These are phyloP conservation scores for Mycocentrospora acerina DNA, from an alignment of 2,329 filamentous ascomycete species.

Conservation along the genomic window DNA sequence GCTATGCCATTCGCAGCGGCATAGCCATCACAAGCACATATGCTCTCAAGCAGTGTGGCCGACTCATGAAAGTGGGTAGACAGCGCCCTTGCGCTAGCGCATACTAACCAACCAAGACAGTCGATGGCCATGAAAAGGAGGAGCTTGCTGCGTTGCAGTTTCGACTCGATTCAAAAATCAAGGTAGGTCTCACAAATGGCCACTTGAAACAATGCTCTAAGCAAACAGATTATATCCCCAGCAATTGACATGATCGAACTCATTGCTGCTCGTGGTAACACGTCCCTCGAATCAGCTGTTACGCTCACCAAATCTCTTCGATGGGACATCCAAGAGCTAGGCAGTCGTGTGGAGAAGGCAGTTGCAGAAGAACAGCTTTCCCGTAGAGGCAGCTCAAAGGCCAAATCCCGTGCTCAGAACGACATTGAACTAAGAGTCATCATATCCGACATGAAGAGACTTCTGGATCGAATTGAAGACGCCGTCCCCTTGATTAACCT, in stretches of 20 bases:
- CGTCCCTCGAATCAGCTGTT: slow-evolving; percentile 80
- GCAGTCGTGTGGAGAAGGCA: slow-evolving; percentile 70
- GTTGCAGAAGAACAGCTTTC: slow-evolving; percentile 63
- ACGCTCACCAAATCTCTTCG: slow-evolving; percentile 79
- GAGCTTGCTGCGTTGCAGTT: slow-evolving; percentile 73
- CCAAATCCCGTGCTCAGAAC: slow-evolving; percentile 57
- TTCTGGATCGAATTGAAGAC: slow-evolving; percentile 81
- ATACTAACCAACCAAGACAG: slow-evolving; percentile 40
- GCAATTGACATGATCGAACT: slow-evolving; percentile 91
- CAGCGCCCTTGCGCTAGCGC: not conserved
- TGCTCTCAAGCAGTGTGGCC: slow-evolving; percentile 78
- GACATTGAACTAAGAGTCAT: slow-evolving; percentile 69
- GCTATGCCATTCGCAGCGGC: slow-evolving; percentile 84
- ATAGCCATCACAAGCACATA: slow-evolving; percentile 83
- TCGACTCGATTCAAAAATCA: slow-evolving; percentile 81
- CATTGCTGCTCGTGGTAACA: slow-evolving; percentile 76
- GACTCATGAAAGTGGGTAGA: slow-evolving; percentile 64
- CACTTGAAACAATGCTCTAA: not conserved
- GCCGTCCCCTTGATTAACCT: slow-evolving; percentile 89
- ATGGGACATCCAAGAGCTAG: slow-evolving; percentile 78
- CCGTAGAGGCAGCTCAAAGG: slow-evolving; percentile 47
- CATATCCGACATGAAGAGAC: slow-evolving; percentile 70
- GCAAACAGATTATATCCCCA: slow-evolving; percentile 73
- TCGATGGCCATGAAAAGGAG: slow-evolving; percentile 69
- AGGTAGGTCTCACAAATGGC: slow-evolving; percentile 50